These are phyloP conservation scores for Smallanthus sonchifolius DNA, from an alignment of 129 eudicot species.

Conservation along the genomic window DNA sequence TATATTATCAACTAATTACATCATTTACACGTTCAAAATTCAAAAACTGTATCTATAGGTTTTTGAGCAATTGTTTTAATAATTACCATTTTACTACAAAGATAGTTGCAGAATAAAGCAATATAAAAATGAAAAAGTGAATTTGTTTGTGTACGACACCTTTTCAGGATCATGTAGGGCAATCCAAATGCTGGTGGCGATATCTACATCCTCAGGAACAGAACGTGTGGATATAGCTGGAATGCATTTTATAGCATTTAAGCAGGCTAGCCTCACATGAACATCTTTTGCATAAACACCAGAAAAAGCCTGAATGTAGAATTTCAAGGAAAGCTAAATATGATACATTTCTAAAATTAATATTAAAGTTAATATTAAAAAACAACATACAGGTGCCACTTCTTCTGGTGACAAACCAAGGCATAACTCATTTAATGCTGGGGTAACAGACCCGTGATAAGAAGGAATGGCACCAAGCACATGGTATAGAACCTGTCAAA, in stretches of 20 bases:
- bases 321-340: slow-evolving; percentile 7
- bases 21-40: background rate
- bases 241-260: slow-evolving; percentile 89
- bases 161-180: slow-evolving; percentile 92
- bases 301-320: slow-evolving; percentile 58
- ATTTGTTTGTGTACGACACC: slow-evolving; percentile 35
- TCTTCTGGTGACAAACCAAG: slow-evolving; percentile 85
- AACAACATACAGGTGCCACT: slow-evolving; percentile 71
- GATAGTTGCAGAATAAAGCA: background rate
- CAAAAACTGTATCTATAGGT: background rate
- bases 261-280: slow-evolving; percentile 95
- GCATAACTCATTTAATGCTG: slow-evolving; percentile 95
- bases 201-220: slow-evolving; percentile 70
- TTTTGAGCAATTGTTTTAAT: background rate
- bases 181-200: slow-evolving; percentile 98
- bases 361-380: background rate
- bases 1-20: background rate
- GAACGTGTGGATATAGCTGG: slow-evolving; percentile 86
- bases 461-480: slow-evolving; percentile 91
- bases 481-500: slow-evolving; percentile 82
- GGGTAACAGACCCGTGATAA: slow-evolving; percentile 78
- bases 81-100: background rate
- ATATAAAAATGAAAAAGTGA: background rate
- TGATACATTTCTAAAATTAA: background rate
- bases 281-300: slow-evolving; percentile 97